Conservation (phyloP, 495 filamentous ascomycete species). For the Talaromyces adpressus region DNA sequence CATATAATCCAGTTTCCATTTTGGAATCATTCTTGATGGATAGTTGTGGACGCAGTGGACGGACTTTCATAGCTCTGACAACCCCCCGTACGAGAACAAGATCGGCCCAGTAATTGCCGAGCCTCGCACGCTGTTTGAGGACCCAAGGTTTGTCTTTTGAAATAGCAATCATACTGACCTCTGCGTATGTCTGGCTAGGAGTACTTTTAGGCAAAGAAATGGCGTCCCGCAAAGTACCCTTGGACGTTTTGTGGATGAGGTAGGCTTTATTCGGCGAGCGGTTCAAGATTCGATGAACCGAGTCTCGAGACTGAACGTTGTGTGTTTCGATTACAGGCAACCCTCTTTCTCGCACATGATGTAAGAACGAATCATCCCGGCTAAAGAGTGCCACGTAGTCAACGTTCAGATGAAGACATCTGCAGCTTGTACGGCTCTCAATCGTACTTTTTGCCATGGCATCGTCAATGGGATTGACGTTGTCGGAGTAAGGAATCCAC, state of each 20-base stretch:
- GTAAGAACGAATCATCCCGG: constrained; percentile 52
- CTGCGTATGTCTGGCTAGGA: constrained; percentile 42
- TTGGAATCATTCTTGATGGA: constrained; percentile 51
- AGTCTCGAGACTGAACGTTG: constrained; percentile 48
- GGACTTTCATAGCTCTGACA: constrained; percentile 58
- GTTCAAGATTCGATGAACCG: constrained; percentile 50
- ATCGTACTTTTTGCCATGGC: constrained; percentile 55
- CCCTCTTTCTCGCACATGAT: constrained; percentile 39
- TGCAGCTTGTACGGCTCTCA: constrained; percentile 50
- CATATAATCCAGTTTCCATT: constrained; percentile 41
- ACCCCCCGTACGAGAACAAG: constrained; percentile 52
- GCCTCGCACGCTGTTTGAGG: constrained; percentile 58
- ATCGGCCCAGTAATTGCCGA: constrained; percentile 65
- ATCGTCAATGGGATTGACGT: constrained; percentile 51
- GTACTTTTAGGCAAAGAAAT: constrained; percentile 51
- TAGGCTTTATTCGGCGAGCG: constrained; percentile 43
- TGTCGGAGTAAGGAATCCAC: constrained; percentile 67
- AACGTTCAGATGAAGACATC: constrained; percentile 50
- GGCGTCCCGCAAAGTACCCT: constrained; percentile 28
- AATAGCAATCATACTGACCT: constrained; percentile 50
- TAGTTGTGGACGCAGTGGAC: constrained; percentile 32
- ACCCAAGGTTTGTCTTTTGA: constrained; percentile 53
- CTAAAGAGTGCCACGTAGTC: constrained; percentile 45
- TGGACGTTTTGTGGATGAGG: constrained; percentile 53
- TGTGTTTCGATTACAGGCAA: constrained; percentile 54